Evolutionary conservation across 2,329 filamentous ascomycete genomes (phyloP).

Genomic region (Zasmidium angulare): DNA sequence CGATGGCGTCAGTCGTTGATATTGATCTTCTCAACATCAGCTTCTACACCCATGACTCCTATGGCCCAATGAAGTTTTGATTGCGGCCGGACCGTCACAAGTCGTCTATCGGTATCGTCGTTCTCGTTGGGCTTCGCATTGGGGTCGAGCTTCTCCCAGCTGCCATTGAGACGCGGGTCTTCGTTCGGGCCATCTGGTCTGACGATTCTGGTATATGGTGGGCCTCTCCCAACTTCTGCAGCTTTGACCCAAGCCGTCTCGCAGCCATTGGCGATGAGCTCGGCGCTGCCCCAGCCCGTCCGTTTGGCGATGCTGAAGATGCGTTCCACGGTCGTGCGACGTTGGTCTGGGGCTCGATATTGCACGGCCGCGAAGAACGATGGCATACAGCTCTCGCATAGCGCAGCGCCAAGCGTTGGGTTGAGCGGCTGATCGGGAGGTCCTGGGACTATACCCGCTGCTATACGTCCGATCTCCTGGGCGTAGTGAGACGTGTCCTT

Average conservation of each 20-base stretch:
- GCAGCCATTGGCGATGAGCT: conserved; percentile 78
- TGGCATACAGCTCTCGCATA: conserved; percentile 79
- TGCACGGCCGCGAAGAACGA: conserved; percentile 86
- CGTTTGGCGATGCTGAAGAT: conserved; percentile 73
- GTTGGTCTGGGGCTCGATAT: conserved; percentile 69
- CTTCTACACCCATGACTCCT: conserved; percentile 74
- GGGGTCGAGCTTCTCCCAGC: conserved; percentile 31
- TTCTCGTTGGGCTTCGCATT: conserved; percentile 25
- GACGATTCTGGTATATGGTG: conserved; percentile 61
- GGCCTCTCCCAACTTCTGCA: conserved; percentile 70
- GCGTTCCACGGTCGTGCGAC: conserved; percentile 73
- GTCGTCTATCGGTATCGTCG: conserved; percentile 46
- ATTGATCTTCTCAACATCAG: conserved; percentile 56
- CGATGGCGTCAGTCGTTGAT: conserved; percentile 2
- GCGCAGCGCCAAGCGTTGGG: conserved; percentile 73
- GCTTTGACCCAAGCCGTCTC: conserved; percentile 81
- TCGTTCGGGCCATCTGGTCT: conserved; percentile 27
- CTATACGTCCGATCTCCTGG: conserved; percentile 75
- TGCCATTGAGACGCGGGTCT: conserved; percentile 34
- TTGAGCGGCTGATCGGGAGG: conserved; percentile 61
- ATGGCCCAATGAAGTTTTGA: conserved; percentile 73
- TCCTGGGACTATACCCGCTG: conserved; percentile 63
- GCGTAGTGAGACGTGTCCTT: conserved; percentile 69
- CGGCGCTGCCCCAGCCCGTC: conserved; percentile 84
- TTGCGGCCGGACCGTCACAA: conserved; percentile 61